Conservation (phyloP, 192 early-diverging fungal species). For the Backusella macrospora region DNA sequence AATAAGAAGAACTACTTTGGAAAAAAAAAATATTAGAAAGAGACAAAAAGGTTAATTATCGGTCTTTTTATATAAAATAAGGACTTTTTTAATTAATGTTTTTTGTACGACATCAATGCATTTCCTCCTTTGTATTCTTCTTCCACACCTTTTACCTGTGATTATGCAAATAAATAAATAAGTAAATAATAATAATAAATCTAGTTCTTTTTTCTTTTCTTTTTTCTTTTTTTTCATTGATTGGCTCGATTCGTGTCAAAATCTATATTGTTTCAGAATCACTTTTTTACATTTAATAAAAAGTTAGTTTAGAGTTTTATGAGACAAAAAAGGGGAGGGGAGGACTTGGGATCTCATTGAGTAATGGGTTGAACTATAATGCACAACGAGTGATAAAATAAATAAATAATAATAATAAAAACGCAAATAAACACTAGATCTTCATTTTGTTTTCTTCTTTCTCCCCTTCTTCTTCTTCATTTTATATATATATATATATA, state of each 20-base stretch:
- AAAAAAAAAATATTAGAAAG: too few species aligned
- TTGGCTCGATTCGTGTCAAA: neutral
- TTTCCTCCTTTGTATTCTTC: too few species aligned
- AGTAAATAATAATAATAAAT: too few species aligned
- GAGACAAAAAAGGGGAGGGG: neutral
- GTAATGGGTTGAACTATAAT: neutral
- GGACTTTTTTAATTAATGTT: too few species aligned
- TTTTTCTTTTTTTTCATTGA: neutral
- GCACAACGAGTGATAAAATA: neutral
- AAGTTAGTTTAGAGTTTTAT: neutral
- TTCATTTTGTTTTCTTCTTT: neutral
- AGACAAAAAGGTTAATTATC: too few species aligned
- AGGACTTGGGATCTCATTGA: too few species aligned
- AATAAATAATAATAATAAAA: neutral
- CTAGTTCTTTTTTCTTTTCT: neutral
- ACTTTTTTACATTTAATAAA: neutral
- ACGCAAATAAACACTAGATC: neutral
- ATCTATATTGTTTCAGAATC: conserved; percentile 5
- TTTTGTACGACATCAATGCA: too few species aligned
- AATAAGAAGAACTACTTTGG: too few species aligned
- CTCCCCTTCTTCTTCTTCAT: neutral
- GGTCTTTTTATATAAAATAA: too few species aligned
- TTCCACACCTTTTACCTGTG: too few species aligned
- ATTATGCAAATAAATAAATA: too few species aligned
- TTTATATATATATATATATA: too few species aligned